Base-by-base conservation (phyloP, 495 filamentous ascomycete species). In the Aspergillus bertholletiae region DNA sequence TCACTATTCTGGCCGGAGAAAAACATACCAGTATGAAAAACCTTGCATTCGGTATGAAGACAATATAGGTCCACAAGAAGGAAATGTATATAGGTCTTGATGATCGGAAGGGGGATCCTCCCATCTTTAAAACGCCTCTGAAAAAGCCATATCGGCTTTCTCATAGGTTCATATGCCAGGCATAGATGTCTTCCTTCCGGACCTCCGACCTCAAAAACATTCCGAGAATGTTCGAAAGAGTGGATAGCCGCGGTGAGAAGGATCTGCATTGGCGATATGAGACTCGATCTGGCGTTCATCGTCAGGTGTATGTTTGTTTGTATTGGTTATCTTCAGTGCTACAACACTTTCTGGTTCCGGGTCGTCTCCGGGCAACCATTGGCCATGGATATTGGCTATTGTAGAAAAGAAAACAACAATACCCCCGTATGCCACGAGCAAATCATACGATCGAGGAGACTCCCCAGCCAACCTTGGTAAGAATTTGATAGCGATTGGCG, bases 51-150 rank as follows among this genome's bases (percentile, higher is more conserved):
- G 11, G 64, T 57, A 43, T 76, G 72, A 6, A 74, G 63, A 59
- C 69, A 74, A 34, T 76, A 65, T n/a, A 75, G 66, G 12, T 63
- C 72, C 3, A 40, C 51, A 18, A 77, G 63, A 5, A 76, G 52
- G 17, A 70, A 51, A 18, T 32, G 43, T 1, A 74, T 51, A 35
- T 75, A 71, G 1, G 53, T 24, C 53, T 75, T 73, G 5, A 51
- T 46, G 22, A 73, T 45, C 0, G 54, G 56, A 9, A 62, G 37
- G 35, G 67, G 60, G 26, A 65, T 5, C 32, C 15, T 55, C 12
- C 39, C 0, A 52, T 61, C 51, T n/a, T 54, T 55, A 37, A 67
- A 62, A 11, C 60, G 67, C 21, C 56, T 51, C 41, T 65, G 58
- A 27, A 66, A 65, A 46, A 68, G 18, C 62, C 59, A 70, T 1